phyloP scores from a whole-genome alignment of 23 red algal genomes.

The Chondrus crispus region DNA sequence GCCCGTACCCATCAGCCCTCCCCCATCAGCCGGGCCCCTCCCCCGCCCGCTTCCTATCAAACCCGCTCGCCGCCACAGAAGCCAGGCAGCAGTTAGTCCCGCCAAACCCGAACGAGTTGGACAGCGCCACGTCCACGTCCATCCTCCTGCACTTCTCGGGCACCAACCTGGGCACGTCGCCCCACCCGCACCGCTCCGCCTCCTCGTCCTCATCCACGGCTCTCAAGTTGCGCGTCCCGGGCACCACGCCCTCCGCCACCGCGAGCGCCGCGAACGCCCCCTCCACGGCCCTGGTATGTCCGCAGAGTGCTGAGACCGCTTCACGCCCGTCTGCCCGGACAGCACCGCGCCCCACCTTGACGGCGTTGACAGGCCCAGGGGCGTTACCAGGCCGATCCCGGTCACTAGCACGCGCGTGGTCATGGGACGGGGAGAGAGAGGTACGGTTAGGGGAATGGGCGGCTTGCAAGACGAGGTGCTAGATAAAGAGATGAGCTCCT shows the following conservation, averaged over 20 bases:
- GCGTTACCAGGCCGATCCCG: slow-evolving; percentile 83
- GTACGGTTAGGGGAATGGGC: background rate
- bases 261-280: slow-evolving; percentile 74
- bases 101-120: slow-evolving; percentile 92
- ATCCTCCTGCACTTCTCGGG: background rate
- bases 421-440: background rate
- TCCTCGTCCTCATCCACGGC: slow-evolving; percentile 34
- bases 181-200: background rate
- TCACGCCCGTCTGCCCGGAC: slow-evolving; percentile 9
- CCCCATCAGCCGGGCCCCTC: too few relatives aligned
- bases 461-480: too few relatives aligned
- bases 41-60: background rate
- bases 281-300: slow-evolving; percentile 80
- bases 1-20: too few relatives aligned
- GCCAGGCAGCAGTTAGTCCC: slow-evolving; percentile 70
- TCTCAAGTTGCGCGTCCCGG: slow-evolving; percentile 59
- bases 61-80: background rate
- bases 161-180: background rate
- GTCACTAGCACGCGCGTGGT: slow-evolving; percentile 72
- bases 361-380: slow-evolving; percentile 39
- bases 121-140: slow-evolving; percentile 51
- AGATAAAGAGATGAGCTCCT: too few relatives aligned
- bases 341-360: slow-evolving; percentile 47
- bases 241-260: slow-evolving; percentile 35
- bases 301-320: background rate